Percentiles rank a stretch among this genome's conserved stretches.
Conservation (phyloP, 2,329 filamentous ascomycete species). For the Diaporthe helianthi region DNA sequence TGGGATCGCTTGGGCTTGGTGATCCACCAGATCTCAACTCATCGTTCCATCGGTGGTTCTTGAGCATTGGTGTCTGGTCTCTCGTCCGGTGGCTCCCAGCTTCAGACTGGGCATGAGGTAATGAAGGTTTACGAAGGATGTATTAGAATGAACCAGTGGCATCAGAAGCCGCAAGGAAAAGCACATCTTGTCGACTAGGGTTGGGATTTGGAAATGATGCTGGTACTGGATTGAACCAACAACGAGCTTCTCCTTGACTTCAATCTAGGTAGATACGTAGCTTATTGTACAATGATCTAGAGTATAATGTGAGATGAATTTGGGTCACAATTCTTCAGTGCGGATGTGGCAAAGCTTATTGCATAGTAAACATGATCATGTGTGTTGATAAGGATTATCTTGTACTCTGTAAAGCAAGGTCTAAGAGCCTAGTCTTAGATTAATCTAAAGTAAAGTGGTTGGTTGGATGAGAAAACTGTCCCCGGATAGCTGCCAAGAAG, state of each 20-base stretch:
- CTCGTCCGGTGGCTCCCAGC: neutral
- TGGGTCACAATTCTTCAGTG: slow-evolving; percentile 30
- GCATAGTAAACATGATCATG: too few relatives aligned
- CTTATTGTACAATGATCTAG: slow-evolving; percentile 50
- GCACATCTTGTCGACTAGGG: neutral
- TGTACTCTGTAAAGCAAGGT: too few relatives aligned
- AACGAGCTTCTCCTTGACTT: slow-evolving; percentile 1
- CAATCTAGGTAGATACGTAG: slow-evolving; percentile 48
- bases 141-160: slow-evolving; percentile 35
- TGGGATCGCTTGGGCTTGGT: slow-evolving; percentile 10
- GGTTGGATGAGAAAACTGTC: too few relatives aligned
- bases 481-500: too few relatives aligned
- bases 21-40: slow-evolving; percentile 32
- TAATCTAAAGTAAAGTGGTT: too few relatives aligned
- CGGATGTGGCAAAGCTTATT: too few relatives aligned
- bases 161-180: slow-evolving; percentile 16
- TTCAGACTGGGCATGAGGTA: slow-evolving; percentile 37
- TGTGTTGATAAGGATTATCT: too few relatives aligned
- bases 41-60: slow-evolving; percentile 10
- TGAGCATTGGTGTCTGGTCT: slow-evolving; percentile 35
- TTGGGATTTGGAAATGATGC: slow-evolving; percentile 7
- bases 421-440: too few relatives aligned
- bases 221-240: slow-evolving; percentile 1
- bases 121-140: slow-evolving; percentile 38
- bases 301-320: slow-evolving; percentile 35